Evolutionary conservation across 495 filamentous ascomycete genomes (phyloP).

Genomic region (Arthonia radiata): DNA sequence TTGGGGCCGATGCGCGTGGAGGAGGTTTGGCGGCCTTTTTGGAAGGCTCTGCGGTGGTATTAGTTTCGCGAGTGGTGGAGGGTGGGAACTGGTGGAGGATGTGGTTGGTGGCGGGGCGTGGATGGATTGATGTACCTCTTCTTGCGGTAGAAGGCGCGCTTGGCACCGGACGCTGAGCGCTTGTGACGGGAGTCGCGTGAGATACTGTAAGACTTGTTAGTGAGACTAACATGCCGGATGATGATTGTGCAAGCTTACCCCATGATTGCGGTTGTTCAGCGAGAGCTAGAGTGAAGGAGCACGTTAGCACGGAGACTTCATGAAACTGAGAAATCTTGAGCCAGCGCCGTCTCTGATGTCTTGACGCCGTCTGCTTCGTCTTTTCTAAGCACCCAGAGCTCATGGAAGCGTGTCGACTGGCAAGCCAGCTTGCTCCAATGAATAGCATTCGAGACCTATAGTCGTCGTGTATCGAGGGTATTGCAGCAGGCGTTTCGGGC

Average conservation of each 20-base stretch:
- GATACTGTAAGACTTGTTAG: constrained; percentile 28
- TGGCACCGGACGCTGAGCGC: constrained; percentile 90
- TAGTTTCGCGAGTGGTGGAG: not conserved
- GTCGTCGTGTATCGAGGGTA: too few relatives aligned
- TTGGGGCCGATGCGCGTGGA: constrained; percentile 97
- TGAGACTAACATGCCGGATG: constrained; percentile 1
- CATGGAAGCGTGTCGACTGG: too few relatives aligned
- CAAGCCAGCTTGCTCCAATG: too few relatives aligned
- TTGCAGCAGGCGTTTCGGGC: too few relatives aligned
- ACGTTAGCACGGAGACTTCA: too few relatives aligned
- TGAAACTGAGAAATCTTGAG: too few relatives aligned
- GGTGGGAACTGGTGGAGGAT: not conserved
- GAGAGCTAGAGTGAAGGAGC: constrained; percentile 19
- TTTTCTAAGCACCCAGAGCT: too few relatives aligned
- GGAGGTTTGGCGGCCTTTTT: constrained; percentile 95
- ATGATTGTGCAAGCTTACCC: constrained; percentile 19
- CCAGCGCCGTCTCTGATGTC: too few relatives aligned
- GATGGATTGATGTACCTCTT: constrained; percentile 39
- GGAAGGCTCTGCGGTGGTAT: constrained; percentile 52
- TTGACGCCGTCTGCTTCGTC: too few relatives aligned
- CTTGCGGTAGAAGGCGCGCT: constrained; percentile 81
- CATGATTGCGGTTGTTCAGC: constrained; percentile 51
- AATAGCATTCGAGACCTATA: too few relatives aligned
- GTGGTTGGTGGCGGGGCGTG: constrained; percentile 13
- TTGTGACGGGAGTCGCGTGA: constrained; percentile 98